Conservation (phyloP, 2,329 filamentous ascomycete species). For the Emmonsiellopsis sp. region DNA sequence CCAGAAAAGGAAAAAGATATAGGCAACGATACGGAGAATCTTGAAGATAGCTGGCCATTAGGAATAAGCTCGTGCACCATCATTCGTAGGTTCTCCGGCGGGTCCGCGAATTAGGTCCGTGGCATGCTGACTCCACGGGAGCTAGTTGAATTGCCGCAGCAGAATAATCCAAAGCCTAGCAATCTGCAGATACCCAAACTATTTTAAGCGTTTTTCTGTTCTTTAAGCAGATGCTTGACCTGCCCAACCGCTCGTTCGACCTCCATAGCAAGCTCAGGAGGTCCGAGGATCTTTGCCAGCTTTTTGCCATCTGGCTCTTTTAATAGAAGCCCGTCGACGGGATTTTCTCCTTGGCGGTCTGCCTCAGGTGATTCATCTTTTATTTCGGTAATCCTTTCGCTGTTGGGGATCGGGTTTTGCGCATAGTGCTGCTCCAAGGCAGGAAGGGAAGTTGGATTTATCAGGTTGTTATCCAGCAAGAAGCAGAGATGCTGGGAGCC, state of each 20-base stretch:
- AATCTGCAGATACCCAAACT: background rate
- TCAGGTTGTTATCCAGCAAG: conserved; percentile 63
- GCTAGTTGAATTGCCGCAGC: no score
- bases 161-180: no score
- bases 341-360: conserved; percentile 17
- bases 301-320: conserved; percentile 43
- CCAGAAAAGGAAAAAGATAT: no score
- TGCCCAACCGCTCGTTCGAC: conserved; percentile 70
- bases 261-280: conserved; percentile 63
- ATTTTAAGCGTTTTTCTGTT: conserved; percentile 8
- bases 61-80: no score
- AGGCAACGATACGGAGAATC: no score
- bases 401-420: conserved; percentile 22
- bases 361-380: conserved; percentile 12
- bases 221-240: conserved; percentile 41
- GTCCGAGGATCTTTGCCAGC: conserved; percentile 53
- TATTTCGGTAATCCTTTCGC: no score
- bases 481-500: conserved; percentile 81
- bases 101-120: no score
- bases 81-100: no score
- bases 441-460: conserved; percentile 56
- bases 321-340: conserved; percentile 37
- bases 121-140: no score
- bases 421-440: conserved; percentile 68
- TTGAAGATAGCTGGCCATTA: no score